Evolutionary conservation across 1,284 basidiomycete genomes (phyloP).

Genomic region (Boletus semigastroideus): DNA sequence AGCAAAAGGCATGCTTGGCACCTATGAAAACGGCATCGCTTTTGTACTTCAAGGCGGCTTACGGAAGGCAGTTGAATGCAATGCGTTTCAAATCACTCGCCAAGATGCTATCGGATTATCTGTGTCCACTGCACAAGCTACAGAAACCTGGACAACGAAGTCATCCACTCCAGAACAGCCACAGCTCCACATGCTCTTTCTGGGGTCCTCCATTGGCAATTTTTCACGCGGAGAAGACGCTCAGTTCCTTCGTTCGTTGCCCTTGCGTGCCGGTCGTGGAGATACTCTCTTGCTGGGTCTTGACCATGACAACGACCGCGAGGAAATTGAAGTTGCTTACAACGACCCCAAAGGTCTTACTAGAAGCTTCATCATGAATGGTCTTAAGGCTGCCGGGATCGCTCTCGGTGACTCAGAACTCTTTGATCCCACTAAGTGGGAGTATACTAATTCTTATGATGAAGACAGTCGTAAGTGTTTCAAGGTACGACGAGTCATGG

Average conservation of each 20-base stretch:
- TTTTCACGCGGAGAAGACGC: slow-evolving; percentile 76
- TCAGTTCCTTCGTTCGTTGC: slow-evolving; percentile 77
- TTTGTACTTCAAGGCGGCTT: slow-evolving; percentile 65
- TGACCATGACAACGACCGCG: slow-evolving; percentile 76
- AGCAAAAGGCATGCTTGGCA: slow-evolving; percentile 85
- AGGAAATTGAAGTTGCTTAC: slow-evolving; percentile 77
- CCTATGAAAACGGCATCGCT: slow-evolving; percentile 81
- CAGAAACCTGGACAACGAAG: slow-evolving; percentile 31
- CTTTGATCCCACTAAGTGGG: slow-evolving; percentile 73
- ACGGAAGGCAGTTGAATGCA: slow-evolving; percentile 14
- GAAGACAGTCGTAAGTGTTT: slow-evolving; percentile 56
- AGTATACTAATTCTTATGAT: slow-evolving; percentile 84
- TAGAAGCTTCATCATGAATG: slow-evolving; percentile 87
- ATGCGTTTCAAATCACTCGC: slow-evolving; percentile 5
- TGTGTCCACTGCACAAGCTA: slow-evolving; percentile 20
- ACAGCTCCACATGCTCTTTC: slow-evolving; percentile 83
- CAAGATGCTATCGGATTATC: slow-evolving; percentile 39
- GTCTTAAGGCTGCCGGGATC: slow-evolving; percentile 64
- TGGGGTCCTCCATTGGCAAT: slow-evolving; percentile 95
- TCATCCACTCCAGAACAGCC: slow-evolving; percentile 41
- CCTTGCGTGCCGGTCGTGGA: slow-evolving; percentile 69
- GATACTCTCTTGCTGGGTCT: slow-evolving; percentile 81
- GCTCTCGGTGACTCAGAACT: slow-evolving; percentile 60
- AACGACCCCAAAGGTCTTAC: slow-evolving; percentile 83
- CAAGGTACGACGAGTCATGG: background rate